Conservation (phyloP, 345 rosid genomes). For the Heritiera littoralis region DNA sequence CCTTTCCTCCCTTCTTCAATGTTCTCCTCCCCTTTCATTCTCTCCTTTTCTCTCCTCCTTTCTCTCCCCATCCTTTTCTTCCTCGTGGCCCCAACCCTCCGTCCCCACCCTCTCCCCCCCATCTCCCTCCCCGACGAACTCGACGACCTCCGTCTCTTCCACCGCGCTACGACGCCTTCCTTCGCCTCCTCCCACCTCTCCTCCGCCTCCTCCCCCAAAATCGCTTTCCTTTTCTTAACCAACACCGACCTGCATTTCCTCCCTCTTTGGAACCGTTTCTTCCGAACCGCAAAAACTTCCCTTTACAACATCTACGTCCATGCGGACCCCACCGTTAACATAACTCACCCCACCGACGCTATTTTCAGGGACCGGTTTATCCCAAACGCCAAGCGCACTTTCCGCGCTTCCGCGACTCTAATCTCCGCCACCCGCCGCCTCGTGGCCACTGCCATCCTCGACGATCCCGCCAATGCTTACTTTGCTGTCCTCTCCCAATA, state of each 20-base stretch:
- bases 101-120: constrained; percentile 42
- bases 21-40: constrained; percentile 52
- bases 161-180: constrained; percentile 52
- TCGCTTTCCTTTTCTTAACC: constrained; percentile 95
- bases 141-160: constrained; percentile 69
- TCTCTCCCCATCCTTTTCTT: constrained; percentile 50
- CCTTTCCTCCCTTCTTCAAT: constrained; percentile 33
- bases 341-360: constrained; percentile 50
- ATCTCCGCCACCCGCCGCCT: constrained; percentile 92
- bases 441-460: constrained; percentile 79
- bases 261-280: constrained; percentile 80
- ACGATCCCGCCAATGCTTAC: constrained; percentile 84
- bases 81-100: constrained; percentile 46
- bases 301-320: constrained; percentile 83
- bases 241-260: constrained; percentile 85
- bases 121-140: constrained; percentile 73
- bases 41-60: constrained; percentile 52
- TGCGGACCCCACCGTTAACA: constrained; percentile 73
- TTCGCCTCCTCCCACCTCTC: constrained; percentile 60
- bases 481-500: constrained; percentile 84
- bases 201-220: constrained; percentile 53
- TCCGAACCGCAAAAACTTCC: constrained; percentile 33
- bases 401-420: constrained; percentile 87
- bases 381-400: constrained; percentile 60
- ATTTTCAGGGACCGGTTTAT: constrained; percentile 57